phyloP scores from a whole-genome alignment of 169 alveolate species.

The Cryptosporidium meleagridis region DNA sequence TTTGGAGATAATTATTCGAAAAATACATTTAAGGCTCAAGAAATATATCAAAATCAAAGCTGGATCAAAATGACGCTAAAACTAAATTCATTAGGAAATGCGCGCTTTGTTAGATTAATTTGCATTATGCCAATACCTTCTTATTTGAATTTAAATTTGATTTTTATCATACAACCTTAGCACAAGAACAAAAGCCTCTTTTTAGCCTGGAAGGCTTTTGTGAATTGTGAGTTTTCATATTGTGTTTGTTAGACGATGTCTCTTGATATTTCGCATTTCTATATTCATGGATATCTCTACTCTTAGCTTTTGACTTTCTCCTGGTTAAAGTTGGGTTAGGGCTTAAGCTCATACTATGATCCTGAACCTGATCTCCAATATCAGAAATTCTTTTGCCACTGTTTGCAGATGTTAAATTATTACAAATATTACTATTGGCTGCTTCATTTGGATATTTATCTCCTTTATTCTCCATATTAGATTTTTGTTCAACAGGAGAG shows the following conservation, averaged over 20 bases:
- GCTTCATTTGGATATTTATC: not conserved
- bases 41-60: not conserved
- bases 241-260: not conserved
- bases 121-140: not conserved
- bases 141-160: not conserved
- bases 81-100: not conserved
- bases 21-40: not conserved
- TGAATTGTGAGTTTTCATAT: not conserved
- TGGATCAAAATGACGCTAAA: not conserved
- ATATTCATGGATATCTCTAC: not conserved
- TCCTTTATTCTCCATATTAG: constrained; percentile 2
- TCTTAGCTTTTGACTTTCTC: not conserved
- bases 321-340: not conserved
- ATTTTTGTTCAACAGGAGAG: not conserved
- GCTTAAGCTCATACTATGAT: constrained; percentile 3
- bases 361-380: not conserved
- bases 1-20: not conserved
- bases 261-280: not conserved
- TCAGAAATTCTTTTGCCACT: constrained; percentile 31
- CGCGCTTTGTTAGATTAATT: not conserved
- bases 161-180: not conserved
- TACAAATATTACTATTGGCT: not conserved
- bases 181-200: constrained; percentile 17
- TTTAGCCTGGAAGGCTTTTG: constrained; percentile 6
- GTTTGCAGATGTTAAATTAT: constrained; percentile 12